phyloP scores from a whole-genome alignment of 306 rosid species.

The Glycine tomentella region DNA sequence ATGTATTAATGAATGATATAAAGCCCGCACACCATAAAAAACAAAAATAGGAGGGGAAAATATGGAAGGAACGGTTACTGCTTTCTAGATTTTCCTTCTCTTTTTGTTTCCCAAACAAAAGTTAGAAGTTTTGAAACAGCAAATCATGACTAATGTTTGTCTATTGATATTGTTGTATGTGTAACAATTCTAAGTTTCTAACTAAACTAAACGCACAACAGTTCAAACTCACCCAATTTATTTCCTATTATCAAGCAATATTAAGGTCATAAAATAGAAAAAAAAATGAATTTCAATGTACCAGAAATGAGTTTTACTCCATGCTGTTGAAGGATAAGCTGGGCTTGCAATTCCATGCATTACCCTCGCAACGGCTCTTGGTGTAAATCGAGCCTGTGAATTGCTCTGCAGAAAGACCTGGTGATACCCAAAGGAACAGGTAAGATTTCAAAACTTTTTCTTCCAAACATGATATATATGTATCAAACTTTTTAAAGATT shows the following conservation, averaged over 20 bases:
- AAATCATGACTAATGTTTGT: constrained; percentile 1
- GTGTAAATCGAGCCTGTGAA: constrained; percentile 82
- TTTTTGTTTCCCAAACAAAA: constrained; percentile 33
- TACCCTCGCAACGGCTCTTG: constrained; percentile 93
- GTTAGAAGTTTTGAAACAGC: constrained; percentile 16
- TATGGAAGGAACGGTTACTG: background rate
- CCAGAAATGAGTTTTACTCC: constrained; percentile 97
- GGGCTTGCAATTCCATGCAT: constrained; percentile 99
- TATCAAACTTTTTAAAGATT: constrained; percentile 32
- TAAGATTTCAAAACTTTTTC: background rate
- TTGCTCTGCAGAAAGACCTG: constrained; percentile 91
- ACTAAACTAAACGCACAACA: too few species aligned
- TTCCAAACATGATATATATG: constrained; percentile 6
- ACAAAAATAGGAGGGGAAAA: constrained; percentile 6
- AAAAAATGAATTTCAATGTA: constrained; percentile 34
- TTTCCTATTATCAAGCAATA: background rate
- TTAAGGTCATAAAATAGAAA: background rate
- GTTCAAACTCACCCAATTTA: constrained; percentile 11
- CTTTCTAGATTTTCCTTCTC: background rate
- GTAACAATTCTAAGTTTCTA: too few species aligned
- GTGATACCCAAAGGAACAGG: constrained; percentile 45
- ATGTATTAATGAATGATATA: background rate
- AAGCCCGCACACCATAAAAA: background rate
- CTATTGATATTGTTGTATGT: too few species aligned
- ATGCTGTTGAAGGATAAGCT: constrained; percentile 77